A percentile compares a stretch with the other conserved stretches of the same genome.
Conservation (phyloP, 2,329 filamentous ascomycete species). For the Cladosporium sp. region DNA sequence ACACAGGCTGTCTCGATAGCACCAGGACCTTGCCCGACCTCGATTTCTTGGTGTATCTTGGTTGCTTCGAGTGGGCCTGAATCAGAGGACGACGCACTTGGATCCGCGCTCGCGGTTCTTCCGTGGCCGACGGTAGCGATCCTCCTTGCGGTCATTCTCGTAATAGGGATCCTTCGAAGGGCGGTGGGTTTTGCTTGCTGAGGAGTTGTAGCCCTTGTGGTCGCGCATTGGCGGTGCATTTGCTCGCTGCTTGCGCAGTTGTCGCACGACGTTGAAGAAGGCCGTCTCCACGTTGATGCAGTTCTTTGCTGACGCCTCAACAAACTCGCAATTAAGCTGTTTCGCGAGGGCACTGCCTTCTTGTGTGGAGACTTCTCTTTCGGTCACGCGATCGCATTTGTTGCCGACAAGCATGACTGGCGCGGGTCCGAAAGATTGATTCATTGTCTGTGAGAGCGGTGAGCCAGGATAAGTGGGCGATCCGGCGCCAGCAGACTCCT, state of each 20-base stretch:
- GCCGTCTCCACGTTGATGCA: conserved; percentile 98
- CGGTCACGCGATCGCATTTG: conserved; percentile 94
- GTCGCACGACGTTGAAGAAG: conserved; percentile 94
- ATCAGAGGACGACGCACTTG: conserved; percentile 29
- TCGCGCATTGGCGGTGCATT: conserved; percentile 21
- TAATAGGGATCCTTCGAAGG: conserved; percentile 4
- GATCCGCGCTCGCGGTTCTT: conserved; percentile 17
- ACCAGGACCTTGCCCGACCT: background rate
- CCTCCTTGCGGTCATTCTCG: conserved; percentile 8
- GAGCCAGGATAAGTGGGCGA: conserved; percentile 75
- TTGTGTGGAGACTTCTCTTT: conserved; percentile 93
- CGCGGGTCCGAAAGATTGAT: conserved; percentile 60
- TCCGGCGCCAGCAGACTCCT: conserved; percentile 72
- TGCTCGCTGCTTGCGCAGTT: conserved; percentile 73
- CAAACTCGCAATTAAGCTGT: conserved; percentile 91
- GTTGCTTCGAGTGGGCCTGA: background rate
- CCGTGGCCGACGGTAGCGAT: conserved; percentile 8
- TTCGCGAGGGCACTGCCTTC: conserved; percentile 89
- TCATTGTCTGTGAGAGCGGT: conserved; percentile 58
- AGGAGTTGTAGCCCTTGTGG: conserved; percentile 6
- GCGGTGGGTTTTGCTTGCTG: background rate
- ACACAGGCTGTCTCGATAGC: background rate
- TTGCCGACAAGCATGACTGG: conserved; percentile 98
- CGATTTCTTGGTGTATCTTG: background rate
- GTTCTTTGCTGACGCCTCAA: conserved; percentile 95